Evolutionary conservation across 768 basidiomycete species (phyloP), one percentile per base, ranked within the genome.

Genomic region (Mycena galericulata): DNA sequence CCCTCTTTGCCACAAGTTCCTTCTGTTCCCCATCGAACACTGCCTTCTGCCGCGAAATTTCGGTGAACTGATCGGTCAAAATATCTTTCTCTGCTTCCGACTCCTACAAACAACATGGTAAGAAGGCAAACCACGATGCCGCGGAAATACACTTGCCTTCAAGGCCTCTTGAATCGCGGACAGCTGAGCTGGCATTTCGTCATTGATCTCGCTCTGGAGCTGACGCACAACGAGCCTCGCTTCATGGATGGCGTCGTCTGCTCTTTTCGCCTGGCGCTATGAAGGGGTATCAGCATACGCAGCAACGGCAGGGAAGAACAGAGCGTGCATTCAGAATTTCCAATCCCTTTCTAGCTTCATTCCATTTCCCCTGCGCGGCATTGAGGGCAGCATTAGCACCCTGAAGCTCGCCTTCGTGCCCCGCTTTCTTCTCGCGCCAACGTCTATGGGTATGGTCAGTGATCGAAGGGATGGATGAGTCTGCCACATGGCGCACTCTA

Each of bases 181-280:
- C n/a, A 92, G 81, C 71, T 86, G 85, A 9, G 86, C 87, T 2
- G 92, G 90, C 76, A 91, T 80, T 15, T 92, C 91, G 22, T 92
- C 90, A 63, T 91, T 92, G 15, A 85, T 84, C 68, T 92, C 90
- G 38, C 85, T 80, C 68, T 90, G 86, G 20, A 92, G 74, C 24
- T 78, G 78, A 32, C 74, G 72, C 43, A 87, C 77, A 2, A 68
- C 72, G 9, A 67, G 36, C 74, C 82, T 88, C 32, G 83, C 81
- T 8, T 51, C 51, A 40, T 79, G 72, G 20, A 74, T 45, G 4
- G 66, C 49, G 1, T 72, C 54, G 50, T 81, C 74, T 26, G 81
- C 76, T 4, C 54, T 43, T 47, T 50, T 68, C 30, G 79, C 81
- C 58, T 80, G 72, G 11, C 36, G 45, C 83, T 84, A 62, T 8